Base-by-base conservation (phyloP, 768 basidiomycete species). In the Cyclocybe cylindracea region DNA sequence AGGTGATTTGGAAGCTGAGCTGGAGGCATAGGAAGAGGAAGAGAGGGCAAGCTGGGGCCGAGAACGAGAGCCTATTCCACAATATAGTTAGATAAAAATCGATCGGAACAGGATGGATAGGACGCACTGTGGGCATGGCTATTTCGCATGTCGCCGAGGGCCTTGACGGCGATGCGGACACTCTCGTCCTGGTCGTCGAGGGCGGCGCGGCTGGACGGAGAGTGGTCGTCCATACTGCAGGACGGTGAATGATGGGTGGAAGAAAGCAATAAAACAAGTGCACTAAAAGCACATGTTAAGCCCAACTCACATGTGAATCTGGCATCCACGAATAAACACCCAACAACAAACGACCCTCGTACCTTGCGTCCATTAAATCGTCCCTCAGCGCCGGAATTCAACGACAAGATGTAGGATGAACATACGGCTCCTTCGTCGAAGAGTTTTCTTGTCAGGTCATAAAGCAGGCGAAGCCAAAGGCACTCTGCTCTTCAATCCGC, bases 71-170 rank as follows among this genome's bases (percentile, higher is more conserved):
- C 18, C 47, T 51, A 9, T 39, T 32, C 34, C 39, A 40, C n/a
- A n/a, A n/a, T n/a, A 31, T 41, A 49, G 24, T 40, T 10, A 19
- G 18, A 43, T 11, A 41, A 35, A 8, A 39, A 37, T 19, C 16
- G 31, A 50, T 19, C 5, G 13, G 35, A 29, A n/a, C n/a, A 46
- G 46, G n/a, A n/a, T 31, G 31, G 10, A 48, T 51, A 33, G 46
- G 32, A 46, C 52, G 16, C 42, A 56, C 51, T 41, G 46, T 62
- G 41, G n/a, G 51, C 62, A 39, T 66, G 64, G 51, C 78, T n/a
- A 46, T 78, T 85, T 48, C 86, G 77, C 91, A 92, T 91, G 61
- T 89, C 86, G 24, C 79, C 89, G 11, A 93, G 76, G 0, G 89
- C 91, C 35, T 78, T 70, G 10, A 89, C 84, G 16, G 91, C 91